Evolutionary conservation across 2,329 filamentous ascomycete genomes (phyloP), one percentile per base, ranked within the genome.

Genomic region (Fusarium humuli): DNA sequence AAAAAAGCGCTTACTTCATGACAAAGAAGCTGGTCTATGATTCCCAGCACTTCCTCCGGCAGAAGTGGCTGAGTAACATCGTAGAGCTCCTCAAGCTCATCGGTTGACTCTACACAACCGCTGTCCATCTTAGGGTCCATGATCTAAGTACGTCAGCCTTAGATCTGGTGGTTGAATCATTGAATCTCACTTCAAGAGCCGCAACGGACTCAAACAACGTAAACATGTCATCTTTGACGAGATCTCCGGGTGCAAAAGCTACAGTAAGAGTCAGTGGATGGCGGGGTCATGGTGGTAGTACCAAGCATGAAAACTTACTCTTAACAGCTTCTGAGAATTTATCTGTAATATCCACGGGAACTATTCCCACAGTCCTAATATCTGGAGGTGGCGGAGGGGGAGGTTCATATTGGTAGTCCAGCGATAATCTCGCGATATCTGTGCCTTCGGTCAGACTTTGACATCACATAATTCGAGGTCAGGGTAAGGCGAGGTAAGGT

Each of bases 61-160:
- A 91, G 83, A 42, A 97, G 82, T 9, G 87, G 83, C 48, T 85
- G 84, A 45, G 88, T 83, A 42, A 94, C 88, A 76, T 97, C 91
- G 79, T 95, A 97, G 53, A 92, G 87, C 69, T 95, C 91, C 64
- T 97, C 93, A 34, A 95, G 87, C n/a, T 90, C 89, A 76, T 97
- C 93, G 30, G 91, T 92, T 10, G 91, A 88, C 22, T 89, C 86
- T 9, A 97, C 84, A 71, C 91, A 94, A 29, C 96, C 96, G 77
- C 94, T 98, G 80, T 99, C 96, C 96, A 99, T 99, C 81, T 98
- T 99, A 2, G 93, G 91, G 77, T 99, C 96, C 93, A 98, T 98
- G 74, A 99, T 97, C 96, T 99, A 47, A 32, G 23, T 16, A n/a
- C 8, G 29, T 72, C 37, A 70, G 59, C 20, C 22, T 53, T 23